Base-by-base conservation (phyloP, 108 stramenopile species). In the Cyclotella choctawhatcheeana region DNA sequence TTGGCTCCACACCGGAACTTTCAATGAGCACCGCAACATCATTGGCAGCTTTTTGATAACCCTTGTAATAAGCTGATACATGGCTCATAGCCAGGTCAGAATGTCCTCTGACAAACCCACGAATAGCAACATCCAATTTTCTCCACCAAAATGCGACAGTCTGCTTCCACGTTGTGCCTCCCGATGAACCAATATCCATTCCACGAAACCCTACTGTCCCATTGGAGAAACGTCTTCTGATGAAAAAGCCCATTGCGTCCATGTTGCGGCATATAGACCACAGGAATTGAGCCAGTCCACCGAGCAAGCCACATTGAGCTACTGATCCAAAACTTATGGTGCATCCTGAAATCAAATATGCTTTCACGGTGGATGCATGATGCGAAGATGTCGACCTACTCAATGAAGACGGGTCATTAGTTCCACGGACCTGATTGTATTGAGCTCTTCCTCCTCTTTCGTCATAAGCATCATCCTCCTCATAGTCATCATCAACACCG, bases 71-170 rank as follows among this genome's bases (percentile, higher is more conserved):
- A 0, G 87, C 88, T 8, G 89, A 91, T 20, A 92, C 90, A 70
- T 95, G 91, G 65, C 83, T 77, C 89, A 95, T 86, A 10, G 88
- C 91, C 71, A 90, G 69, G 52, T 92, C 93, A 8, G 89, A 89
- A 81, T 93, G 85, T 48, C 75, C 75, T 17, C 89, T 75, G 13
- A 93, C 92, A 69, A 93, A 93, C 10, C 68, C 66, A 70, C 86
- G 54, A 5, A 87, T 77, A 3, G 80, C 31, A 21, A 61, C 48
- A 77, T 82, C 71, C 0, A 77, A 20, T 21, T 48, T 54, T 17
- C 61, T 56, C 52, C 70, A 69, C 61, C 67, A 63, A 55, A 53
- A 47, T 21, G 51, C 61, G 40, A 69, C n/a, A 58, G 62, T 61
- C 48, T 69, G 59, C 22, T 67, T 61, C 73, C 69, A 64, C 58